These are phyloP conservation scores for Trichoderma erinaceum DNA, from an alignment of 495 filamentous ascomycete genomes.

Conservation along the genomic window DNA sequence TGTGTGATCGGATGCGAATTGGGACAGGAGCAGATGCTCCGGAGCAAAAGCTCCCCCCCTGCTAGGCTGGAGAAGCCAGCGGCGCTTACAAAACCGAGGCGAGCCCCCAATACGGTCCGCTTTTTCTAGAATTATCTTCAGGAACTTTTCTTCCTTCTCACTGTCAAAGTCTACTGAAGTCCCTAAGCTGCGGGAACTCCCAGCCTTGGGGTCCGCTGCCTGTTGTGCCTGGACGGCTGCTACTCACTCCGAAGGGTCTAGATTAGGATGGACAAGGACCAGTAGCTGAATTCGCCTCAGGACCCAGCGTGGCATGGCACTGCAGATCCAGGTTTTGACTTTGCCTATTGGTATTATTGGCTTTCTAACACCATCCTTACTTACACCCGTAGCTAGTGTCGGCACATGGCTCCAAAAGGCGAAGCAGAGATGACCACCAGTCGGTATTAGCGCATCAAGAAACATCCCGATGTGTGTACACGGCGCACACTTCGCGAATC, in stretches of 20 bases:
- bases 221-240: not conserved
- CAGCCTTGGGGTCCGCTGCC: not conserved
- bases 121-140: constrained; percentile 12
- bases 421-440: not conserved
- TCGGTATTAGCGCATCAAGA: not conserved
- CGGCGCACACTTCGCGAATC: not conserved
- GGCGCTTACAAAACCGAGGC: constrained; percentile 28
- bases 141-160: constrained; percentile 1
- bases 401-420: not conserved
- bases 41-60: constrained; percentile 34
- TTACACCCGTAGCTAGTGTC: not conserved
- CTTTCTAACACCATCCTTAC: not conserved
- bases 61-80: constrained; percentile 30
- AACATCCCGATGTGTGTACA: not conserved
- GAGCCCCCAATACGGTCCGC: constrained; percentile 8
- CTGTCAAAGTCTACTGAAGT: not conserved
- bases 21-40: constrained; percentile 27
- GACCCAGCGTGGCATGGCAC: not conserved
- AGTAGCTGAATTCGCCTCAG: constrained; percentile 1
- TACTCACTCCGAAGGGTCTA: not conserved
- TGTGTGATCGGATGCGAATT: constrained; percentile 26
- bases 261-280: not conserved
- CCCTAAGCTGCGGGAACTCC: not conserved
- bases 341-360: constrained; percentile 1
- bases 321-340: not conserved